A percentile compares a stretch with the other conserved stretches of the same genome.
These are phyloP conservation scores for Nymphaea thermarum DNA, from an alignment of 164 flowering plant species.

Conservation along the genomic window DNA sequence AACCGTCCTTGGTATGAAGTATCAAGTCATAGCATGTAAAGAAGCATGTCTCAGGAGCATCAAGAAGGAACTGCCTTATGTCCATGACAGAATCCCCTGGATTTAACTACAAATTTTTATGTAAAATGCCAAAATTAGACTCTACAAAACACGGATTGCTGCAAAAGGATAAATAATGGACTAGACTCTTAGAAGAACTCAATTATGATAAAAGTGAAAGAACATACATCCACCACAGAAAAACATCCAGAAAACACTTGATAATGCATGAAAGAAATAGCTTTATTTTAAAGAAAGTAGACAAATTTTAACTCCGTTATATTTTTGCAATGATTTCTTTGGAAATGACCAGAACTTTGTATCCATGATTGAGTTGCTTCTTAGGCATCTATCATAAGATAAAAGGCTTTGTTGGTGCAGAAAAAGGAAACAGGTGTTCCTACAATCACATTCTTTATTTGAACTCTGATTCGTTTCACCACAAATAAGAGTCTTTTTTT, in stretches of 20 bases:
- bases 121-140: neutral
- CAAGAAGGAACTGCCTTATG: constrained; percentile 93
- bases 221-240: neutral
- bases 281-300: neutral
- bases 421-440: no score
- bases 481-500: no score
- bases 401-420: no score
- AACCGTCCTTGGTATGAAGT: constrained; percentile 76
- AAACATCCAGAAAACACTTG: neutral
- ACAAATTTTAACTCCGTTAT: neutral
- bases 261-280: neutral
- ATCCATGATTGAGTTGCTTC: no score
- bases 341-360: no score
- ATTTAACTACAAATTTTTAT: constrained; percentile 44
- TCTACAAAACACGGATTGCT: neutral
- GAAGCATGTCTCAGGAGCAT: constrained; percentile 92
- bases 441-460: no score
- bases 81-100: constrained; percentile 99
- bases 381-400: no score
- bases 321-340: no score
- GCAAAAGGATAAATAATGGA: neutral
- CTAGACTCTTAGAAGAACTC: neutral
- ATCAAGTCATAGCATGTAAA: constrained; percentile 88
- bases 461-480: no score
- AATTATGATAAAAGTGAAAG: neutral